Conservation (phyloP, 2,329 filamentous ascomycete genomes). For the Seiridium cupressi region DNA sequence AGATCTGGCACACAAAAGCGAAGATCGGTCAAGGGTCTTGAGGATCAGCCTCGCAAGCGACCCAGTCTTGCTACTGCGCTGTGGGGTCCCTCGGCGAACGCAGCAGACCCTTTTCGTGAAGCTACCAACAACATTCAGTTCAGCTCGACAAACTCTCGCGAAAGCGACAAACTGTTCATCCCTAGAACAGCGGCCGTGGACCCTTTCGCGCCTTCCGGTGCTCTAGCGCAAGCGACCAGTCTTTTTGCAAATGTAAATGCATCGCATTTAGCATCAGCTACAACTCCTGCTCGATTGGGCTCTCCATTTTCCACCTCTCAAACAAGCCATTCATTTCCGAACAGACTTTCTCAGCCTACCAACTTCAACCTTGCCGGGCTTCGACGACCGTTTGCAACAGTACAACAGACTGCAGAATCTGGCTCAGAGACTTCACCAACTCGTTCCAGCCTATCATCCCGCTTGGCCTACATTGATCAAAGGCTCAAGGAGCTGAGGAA, state of each 20-base stretch:
- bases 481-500: slow-evolving; percentile 54
- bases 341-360: slow-evolving; percentile 47
- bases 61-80: slow-evolving; percentile 55
- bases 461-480: slow-evolving; percentile 58
- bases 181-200: slow-evolving; percentile 6
- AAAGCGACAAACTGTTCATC: slow-evolving; percentile 9
- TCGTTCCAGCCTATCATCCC: slow-evolving; percentile 44
- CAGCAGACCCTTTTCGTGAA: background rate
- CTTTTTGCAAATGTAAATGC: slow-evolving; percentile 9
- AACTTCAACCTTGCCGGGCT: slow-evolving; percentile 43
- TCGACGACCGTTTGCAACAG: slow-evolving; percentile 55
- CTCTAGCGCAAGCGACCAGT: slow-evolving; percentile 2
- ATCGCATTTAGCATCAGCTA: slow-evolving; percentile 19
- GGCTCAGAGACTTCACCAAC: slow-evolving; percentile 29
- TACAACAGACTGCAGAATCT: slow-evolving; percentile 45
- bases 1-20: slow-evolving; percentile 56
- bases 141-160: slow-evolving; percentile 7
- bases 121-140: background rate
- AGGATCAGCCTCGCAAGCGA: slow-evolving; percentile 47
- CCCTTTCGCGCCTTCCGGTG: slow-evolving; percentile 11
- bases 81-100: slow-evolving; percentile 45
- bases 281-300: slow-evolving; percentile 49
- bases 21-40: slow-evolving; percentile 46
- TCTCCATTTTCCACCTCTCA: slow-evolving; percentile 54
- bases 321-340: slow-evolving; percentile 61